Percentiles rank a stretch among this genome's conserved stretches.
These are phyloP conservation scores for Cymbopogon flexuosus DNA, from an alignment of 202 grass and related monocot species.

Conservation along the genomic window DNA sequence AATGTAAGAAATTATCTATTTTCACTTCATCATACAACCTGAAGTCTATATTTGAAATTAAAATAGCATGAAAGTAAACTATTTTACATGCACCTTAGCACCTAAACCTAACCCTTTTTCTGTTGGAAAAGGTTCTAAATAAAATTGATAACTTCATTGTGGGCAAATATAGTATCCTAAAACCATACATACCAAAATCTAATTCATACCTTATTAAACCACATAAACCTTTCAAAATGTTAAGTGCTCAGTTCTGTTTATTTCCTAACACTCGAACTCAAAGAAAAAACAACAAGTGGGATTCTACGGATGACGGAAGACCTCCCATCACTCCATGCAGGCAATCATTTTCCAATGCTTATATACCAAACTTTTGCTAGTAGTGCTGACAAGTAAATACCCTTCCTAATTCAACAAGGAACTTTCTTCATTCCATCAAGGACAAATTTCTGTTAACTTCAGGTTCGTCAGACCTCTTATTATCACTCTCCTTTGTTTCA, in stretches of 20 bases:
- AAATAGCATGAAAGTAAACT: neutral
- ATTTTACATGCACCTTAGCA: neutral
- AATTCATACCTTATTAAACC: neutral
- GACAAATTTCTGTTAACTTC: neutral
- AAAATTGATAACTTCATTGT: neutral
- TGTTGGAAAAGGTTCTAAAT: neutral
- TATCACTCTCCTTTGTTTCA: neutral
- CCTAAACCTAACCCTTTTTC: neutral
- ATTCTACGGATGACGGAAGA: neutral
- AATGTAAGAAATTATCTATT: neutral
- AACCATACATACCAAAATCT: neutral
- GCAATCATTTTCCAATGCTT: neutral
- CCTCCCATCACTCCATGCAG: neutral
- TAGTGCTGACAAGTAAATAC: neutral
- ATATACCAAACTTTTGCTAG: neutral
- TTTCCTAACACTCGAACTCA: neutral
- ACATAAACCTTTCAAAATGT: neutral
- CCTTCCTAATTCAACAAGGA: neutral
- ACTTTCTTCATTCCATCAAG: neutral
- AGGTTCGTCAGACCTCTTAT: neutral
- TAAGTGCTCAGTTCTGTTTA: neutral
- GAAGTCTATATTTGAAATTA: neutral
- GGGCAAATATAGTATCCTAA: neutral
- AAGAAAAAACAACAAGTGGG: neutral
- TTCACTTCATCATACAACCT: conserved; percentile 7